Evolutionary conservation across 2,329 filamentous ascomycete species (phyloP).

Genomic region (Diaporthe humulicola): DNA sequence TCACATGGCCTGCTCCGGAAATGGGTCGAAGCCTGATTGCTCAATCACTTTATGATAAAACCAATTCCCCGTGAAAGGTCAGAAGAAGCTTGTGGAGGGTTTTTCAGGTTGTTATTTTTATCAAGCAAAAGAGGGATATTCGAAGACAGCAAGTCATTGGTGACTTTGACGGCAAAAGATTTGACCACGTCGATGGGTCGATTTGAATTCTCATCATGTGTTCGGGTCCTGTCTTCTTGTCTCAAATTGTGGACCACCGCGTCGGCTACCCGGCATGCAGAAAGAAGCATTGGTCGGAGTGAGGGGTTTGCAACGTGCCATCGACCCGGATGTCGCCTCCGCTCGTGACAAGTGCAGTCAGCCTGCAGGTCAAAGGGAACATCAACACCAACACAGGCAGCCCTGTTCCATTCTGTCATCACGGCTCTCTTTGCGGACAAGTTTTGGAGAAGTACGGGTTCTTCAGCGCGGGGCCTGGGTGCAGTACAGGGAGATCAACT

Average conservation of each 20-base stretch:
- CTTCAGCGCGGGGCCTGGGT: neutral
- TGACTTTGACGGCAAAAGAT: too few species aligned
- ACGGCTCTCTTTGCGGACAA: neutral
- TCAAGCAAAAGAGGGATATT: neutral
- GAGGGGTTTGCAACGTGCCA: slow-evolving; percentile 22
- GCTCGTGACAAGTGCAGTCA: neutral
- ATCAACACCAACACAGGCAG: neutral
- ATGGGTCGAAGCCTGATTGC: neutral
- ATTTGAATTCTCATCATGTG: neutral
- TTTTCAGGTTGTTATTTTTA: too few species aligned
- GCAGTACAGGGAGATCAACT: neutral
- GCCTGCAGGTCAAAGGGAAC: neutral
- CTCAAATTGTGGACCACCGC: neutral
- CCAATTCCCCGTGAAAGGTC: neutral
- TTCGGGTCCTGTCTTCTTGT: neutral
- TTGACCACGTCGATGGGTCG: neutral
- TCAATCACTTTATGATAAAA: neutral
- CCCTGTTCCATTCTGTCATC: neutral
- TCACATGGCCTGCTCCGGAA: neutral
- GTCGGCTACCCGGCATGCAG: neutral
- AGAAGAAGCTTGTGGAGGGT: neutral
- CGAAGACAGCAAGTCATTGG: neutral
- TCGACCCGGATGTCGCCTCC: neutral
- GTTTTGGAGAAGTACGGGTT: neutral
- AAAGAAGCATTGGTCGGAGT: neutral